Evolutionary conservation across 441 rosid genomes (phyloP).

Genomic region (Isatis lusitanica): DNA sequence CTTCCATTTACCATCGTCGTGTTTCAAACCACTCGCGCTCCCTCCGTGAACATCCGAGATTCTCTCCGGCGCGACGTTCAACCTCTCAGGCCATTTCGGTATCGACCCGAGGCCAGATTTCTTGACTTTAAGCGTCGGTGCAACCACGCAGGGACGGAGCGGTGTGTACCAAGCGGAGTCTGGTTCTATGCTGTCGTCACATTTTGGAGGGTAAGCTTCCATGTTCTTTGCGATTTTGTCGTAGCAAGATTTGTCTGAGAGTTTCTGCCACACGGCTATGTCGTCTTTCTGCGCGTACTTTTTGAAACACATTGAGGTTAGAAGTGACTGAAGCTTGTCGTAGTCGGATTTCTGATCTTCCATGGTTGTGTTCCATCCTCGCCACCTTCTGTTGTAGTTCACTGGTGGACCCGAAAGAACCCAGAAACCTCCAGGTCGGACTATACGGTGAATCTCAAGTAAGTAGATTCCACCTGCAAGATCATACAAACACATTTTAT

Average conservation of each 20-base stretch:
- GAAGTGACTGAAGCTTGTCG: slow-evolving; percentile 54
- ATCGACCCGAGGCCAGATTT: slow-evolving; percentile 35
- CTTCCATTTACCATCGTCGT: slow-evolving; percentile 59
- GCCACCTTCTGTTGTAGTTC: slow-evolving; percentile 61
- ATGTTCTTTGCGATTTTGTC: slow-evolving; percentile 34
- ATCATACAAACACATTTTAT: neutral
- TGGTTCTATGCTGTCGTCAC: slow-evolving; percentile 47
- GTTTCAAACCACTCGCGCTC: slow-evolving; percentile 43
- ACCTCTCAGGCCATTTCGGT: slow-evolving; percentile 71
- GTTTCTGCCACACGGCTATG: slow-evolving; percentile 87
- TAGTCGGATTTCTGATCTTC: slow-evolving; percentile 70
- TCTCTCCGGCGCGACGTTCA: slow-evolving; percentile 63
- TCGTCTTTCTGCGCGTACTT: slow-evolving; percentile 65
- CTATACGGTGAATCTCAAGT: slow-evolving; percentile 78
- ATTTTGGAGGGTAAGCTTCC: slow-evolving; percentile 39
- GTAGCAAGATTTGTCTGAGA: slow-evolving; percentile 40
- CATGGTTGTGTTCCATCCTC: slow-evolving; percentile 72
- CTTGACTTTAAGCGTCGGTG: slow-evolving; percentile 33
- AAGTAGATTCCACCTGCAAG: slow-evolving; percentile 66
- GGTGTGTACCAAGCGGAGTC: slow-evolving; percentile 61
- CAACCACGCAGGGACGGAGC: slow-evolving; percentile 35
- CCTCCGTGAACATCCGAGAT: slow-evolving; percentile 62
- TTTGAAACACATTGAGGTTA: slow-evolving; percentile 72
- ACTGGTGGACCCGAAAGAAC: slow-evolving; percentile 86
- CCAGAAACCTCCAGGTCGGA: slow-evolving; percentile 94